These are phyloP conservation scores for Rhizophora apiculata DNA, from an alignment of 345 rosid species.

Conservation along the genomic window DNA sequence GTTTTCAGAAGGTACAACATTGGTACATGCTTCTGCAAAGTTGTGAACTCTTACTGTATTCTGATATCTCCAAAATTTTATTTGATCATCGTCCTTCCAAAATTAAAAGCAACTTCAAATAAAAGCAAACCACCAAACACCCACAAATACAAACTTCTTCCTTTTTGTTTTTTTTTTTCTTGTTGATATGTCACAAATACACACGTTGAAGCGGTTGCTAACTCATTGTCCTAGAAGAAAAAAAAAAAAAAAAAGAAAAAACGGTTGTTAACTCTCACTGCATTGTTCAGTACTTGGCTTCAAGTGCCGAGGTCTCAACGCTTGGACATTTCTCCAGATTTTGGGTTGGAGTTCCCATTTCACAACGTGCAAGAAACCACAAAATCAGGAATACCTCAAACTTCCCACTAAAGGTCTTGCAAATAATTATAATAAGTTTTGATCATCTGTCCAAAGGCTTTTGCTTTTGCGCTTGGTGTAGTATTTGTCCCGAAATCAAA, in stretches of 20 bases:
- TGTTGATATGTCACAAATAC: too few species aligned
- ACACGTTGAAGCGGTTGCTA: too few species aligned
- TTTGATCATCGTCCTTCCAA: too few species aligned
- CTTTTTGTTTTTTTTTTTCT: too few species aligned
- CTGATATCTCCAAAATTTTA: too few species aligned
- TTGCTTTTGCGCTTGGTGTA: neutral
- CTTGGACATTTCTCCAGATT: neutral
- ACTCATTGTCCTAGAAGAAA: too few species aligned
- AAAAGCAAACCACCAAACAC: too few species aligned
- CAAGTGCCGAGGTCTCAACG: neutral
- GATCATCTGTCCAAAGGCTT: neutral
- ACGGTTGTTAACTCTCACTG: neutral
- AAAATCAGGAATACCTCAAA: conserved; percentile 13
- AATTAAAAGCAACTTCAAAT: too few species aligned
- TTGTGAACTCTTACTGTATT: neutral
- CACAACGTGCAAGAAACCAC: conserved; percentile 23
- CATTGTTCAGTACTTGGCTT: neutral
- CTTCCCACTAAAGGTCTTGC: conserved; percentile 3
- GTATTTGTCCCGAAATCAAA: conserved; percentile 11
- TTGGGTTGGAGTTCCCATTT: conserved; percentile 1
- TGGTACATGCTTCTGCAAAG: neutral
- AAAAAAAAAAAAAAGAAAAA: neutral
- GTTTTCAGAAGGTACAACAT: neutral
- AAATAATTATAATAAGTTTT: neutral
- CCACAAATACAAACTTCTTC: too few species aligned